phyloP scores from a whole-genome alignment of 2,329 filamentous ascomycete genomes.

The Colletotrichum lini region DNA sequence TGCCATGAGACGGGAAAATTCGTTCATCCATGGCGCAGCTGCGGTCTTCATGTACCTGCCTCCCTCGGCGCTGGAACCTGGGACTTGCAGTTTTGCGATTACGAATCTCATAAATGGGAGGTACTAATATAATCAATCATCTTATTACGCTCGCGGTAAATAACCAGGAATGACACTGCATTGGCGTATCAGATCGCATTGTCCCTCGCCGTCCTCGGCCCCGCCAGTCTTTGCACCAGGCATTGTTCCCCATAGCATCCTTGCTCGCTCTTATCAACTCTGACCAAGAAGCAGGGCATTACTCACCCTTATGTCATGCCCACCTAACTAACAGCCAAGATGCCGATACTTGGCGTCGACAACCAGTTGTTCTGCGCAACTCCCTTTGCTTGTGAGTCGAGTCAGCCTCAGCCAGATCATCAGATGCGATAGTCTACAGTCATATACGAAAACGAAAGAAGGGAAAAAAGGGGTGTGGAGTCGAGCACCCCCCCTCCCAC shows the following conservation, averaged over 20 bases:
- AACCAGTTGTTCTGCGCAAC: conserved; percentile 12
- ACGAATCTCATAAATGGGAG: conserved; percentile 25
- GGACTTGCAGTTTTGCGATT: conserved; percentile 26
- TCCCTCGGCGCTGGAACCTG: conserved; percentile 4
- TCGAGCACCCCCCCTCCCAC: no score
- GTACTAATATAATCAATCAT: conserved; percentile 20
- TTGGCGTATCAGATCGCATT: conserved; percentile 28
- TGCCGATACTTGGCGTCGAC: not conserved
- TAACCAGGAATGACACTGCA: conserved; percentile 28
- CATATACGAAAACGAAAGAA: conserved; percentile 6
- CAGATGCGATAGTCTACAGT: not conserved
- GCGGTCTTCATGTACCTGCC: not conserved
- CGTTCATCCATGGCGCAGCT: conserved; percentile 6
- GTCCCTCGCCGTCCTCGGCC: conserved; percentile 20
- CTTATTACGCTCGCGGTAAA: conserved; percentile 27
- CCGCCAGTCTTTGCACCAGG: not conserved
- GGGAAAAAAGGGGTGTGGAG: conserved; percentile 4
- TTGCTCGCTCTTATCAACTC: not conserved
- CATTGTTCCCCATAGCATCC: not conserved
- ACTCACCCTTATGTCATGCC: conserved; percentile 25
- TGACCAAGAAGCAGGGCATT: conserved; percentile 6
- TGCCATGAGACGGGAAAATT: conserved; percentile 27
- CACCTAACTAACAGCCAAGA: not conserved
- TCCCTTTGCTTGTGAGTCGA: conserved; percentile 12
- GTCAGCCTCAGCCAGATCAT: not conserved